These are phyloP conservation scores for Leccinum fallax DNA, from an alignment of 1,284 basidiomycete genomes.

Conservation along the genomic window DNA sequence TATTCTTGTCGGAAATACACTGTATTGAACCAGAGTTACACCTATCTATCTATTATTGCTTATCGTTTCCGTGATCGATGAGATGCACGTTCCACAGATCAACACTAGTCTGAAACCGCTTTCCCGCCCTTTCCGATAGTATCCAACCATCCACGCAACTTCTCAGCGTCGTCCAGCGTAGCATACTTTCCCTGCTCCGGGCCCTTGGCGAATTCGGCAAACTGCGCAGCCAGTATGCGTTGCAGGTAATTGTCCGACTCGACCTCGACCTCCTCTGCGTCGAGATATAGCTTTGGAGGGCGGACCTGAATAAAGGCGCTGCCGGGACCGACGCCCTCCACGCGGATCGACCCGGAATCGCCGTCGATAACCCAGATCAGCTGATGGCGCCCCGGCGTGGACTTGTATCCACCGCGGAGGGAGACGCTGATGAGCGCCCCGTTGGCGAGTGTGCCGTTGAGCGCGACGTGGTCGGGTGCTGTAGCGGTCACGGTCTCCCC, in stretches of 20 bases:
- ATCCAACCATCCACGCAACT: conserved; percentile 10
- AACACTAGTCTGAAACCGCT: neutral
- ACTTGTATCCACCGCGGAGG: conserved; percentile 17
- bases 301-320: conserved; percentile 8
- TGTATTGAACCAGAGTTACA: neutral
- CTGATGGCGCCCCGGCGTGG: conserved; percentile 16
- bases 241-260: conserved; percentile 7
- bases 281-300: conserved; percentile 17
- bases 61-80: neutral
- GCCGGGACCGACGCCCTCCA: conserved; percentile 8
- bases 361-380: conserved; percentile 20
- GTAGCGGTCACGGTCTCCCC: conserved; percentile 4
- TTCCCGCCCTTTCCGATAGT: conserved; percentile 5
- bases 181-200: conserved; percentile 13
- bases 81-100: neutral
- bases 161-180: conserved; percentile 15
- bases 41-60: neutral
- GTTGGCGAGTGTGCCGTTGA: conserved; percentile 15
- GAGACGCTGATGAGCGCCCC: conserved; percentile 13
- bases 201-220: conserved; percentile 18
- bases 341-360: conserved; percentile 15
- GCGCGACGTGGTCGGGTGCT: conserved; percentile 13
- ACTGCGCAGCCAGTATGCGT: conserved; percentile 8
- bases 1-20: neutral
- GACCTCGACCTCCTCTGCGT: conserved; percentile 10